Conservation (phyloP, 129 eudicot species). For the Oenanthe sinensis region DNA sequence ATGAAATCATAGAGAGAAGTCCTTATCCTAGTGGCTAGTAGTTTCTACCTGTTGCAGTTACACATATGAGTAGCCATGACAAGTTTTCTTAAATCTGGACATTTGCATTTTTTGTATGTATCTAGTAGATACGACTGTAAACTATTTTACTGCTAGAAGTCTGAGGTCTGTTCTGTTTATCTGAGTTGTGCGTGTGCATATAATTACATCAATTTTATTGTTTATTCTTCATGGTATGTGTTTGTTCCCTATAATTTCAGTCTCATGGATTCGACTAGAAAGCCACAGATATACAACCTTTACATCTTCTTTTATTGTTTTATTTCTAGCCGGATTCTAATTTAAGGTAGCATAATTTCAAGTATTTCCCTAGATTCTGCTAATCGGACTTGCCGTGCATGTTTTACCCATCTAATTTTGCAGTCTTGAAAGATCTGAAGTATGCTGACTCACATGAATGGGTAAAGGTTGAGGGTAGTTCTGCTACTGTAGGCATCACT, state of each 20-base stretch:
- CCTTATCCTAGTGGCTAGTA: too few relatives aligned
- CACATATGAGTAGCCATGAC: neutral
- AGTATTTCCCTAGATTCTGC: neutral
- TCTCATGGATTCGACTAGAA: neutral
- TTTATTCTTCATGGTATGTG: neutral
- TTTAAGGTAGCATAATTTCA: neutral
- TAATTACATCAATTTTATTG: neutral
- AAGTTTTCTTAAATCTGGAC: neutral
- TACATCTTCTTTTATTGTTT: neutral
- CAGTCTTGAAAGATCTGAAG: slow-evolving; percentile 79
- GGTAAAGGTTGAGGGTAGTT: slow-evolving; percentile 77
- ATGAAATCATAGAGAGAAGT: too few relatives aligned
- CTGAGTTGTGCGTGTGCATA: neutral
- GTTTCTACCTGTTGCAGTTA: neutral
- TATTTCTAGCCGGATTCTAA: neutral
- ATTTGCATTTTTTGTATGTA: neutral
- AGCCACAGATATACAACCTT: neutral
- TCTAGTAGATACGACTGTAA: neutral
- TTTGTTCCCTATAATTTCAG: neutral
- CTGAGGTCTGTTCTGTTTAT: neutral
- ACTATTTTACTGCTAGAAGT: neutral
- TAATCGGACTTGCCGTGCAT: neutral
- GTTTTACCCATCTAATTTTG: neutral
- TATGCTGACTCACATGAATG: slow-evolving; percentile 91
- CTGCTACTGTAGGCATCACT: slow-evolving; percentile 76